These are phyloP conservation scores for Thelephora aurantiotincta DNA, from an alignment of 768 basidiomycete genomes.

Conservation along the genomic window DNA sequence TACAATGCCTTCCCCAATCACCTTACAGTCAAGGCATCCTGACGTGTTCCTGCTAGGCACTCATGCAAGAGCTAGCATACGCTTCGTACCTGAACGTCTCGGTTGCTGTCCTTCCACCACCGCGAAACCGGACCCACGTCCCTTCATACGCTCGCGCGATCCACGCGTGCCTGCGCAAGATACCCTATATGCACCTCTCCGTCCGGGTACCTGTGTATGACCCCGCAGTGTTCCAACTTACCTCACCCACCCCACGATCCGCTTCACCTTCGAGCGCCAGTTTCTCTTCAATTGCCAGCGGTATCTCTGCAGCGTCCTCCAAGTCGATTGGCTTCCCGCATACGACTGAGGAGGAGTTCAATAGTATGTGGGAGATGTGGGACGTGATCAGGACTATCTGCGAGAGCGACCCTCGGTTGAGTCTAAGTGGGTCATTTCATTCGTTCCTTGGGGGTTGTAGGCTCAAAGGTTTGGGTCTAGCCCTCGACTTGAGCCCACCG, in stretches of 20 bases:
- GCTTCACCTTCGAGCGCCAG: slow-evolving; percentile 6
- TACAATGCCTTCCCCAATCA: slow-evolving; percentile 14
- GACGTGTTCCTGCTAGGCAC: slow-evolving; percentile 41
- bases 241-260: slow-evolving; percentile 11
- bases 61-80: slow-evolving; percentile 86
- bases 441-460: neutral
- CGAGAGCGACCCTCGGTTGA: slow-evolving; percentile 63
- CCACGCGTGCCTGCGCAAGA: slow-evolving; percentile 56
- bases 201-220: slow-evolving; percentile 77
- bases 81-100: slow-evolving; percentile 85
- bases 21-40: neutral
- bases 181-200: slow-evolving; percentile 65
- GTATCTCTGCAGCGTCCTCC: slow-evolving; percentile 11
- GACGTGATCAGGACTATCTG: slow-evolving; percentile 86
- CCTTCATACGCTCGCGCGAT: slow-evolving; percentile 91
- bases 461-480: slow-evolving; percentile 27
- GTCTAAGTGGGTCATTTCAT: slow-evolving; percentile 44
- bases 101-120: slow-evolving; percentile 79
- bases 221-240: slow-evolving; percentile 39
- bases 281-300: slow-evolving; percentile 10
- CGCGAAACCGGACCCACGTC: slow-evolving; percentile 67
- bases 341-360: slow-evolving; percentile 41
- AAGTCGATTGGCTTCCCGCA: slow-evolving; percentile 16
- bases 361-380: slow-evolving; percentile 97
- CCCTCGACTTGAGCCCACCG: slow-evolving; percentile 83